Percentiles rank a stretch among this genome's conserved stretches.
phyloP scores from a whole-genome alignment of 2,329 filamentous ascomycete species.

The Colletotrichum coccodes region DNA sequence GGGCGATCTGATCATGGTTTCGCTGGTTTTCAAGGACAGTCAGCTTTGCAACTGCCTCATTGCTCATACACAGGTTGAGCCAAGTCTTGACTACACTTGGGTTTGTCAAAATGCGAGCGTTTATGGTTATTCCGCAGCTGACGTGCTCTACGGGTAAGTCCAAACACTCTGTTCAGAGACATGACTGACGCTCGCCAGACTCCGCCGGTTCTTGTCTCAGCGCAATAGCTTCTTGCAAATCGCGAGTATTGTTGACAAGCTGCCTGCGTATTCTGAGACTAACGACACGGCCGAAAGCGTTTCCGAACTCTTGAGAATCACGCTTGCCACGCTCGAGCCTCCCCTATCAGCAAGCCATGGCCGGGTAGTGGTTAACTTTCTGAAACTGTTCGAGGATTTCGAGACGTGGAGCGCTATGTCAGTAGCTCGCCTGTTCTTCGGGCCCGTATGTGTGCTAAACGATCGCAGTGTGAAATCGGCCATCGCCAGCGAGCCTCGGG shows the following conservation, averaged over 20 bases:
- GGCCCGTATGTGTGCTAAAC: background rate
- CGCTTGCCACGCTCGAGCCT: background rate
- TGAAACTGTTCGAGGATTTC: conserved; percentile 13
- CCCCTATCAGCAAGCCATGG: conserved; percentile 21
- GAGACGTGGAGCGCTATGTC: conserved; percentile 8
- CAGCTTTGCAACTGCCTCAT: background rate
- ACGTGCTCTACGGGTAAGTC: conserved; percentile 11
- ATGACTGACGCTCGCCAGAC: background rate
- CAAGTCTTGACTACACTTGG: conserved; percentile 5
- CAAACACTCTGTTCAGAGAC: too few relatives aligned
- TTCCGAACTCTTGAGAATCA: background rate
- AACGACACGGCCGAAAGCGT: background rate
- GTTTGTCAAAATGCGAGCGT: conserved; percentile 2
- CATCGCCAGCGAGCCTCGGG: background rate
- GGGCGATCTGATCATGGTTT: conserved; percentile 7
- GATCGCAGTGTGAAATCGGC: background rate
- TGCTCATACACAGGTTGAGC: background rate
- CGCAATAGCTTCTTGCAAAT: conserved; percentile 13
- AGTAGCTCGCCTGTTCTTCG: background rate
- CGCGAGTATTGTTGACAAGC: background rate
- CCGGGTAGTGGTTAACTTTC: conserved; percentile 8
- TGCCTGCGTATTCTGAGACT: background rate
- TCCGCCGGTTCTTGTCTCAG: conserved; percentile 13
- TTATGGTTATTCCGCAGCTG: background rate
- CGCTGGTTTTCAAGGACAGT: conserved; percentile 1